Evolutionary conservation across 202 grass and related monocot genomes (phyloP).

Genomic region (Saccharum hybrid): DNA sequence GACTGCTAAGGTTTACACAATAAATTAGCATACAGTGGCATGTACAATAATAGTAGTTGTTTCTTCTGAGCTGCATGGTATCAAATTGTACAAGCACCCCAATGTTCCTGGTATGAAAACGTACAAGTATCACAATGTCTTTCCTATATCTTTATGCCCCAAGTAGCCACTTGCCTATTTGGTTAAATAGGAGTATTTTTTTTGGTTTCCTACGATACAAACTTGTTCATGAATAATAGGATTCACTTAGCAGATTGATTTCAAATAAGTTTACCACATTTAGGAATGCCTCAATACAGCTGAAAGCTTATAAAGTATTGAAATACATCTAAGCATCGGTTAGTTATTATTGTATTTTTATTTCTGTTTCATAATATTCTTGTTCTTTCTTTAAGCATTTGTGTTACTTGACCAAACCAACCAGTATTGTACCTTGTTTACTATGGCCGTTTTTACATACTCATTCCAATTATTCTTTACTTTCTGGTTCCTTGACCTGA

Average conservation of each 20-base stretch:
- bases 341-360: conserved; percentile 22
- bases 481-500: not conserved
- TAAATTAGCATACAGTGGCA: conserved; percentile 7
- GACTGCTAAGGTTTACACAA: conserved; percentile 9
- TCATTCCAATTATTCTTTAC: not conserved
- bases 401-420: conserved; percentile 17
- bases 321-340: conserved; percentile 14
- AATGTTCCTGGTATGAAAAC: not conserved
- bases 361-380: not conserved
- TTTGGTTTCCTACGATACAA: conserved; percentile 15
- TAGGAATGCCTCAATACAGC: not conserved
- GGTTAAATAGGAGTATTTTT: conserved; percentile 2
- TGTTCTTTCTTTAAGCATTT: not conserved
- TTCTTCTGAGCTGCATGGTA: conserved; percentile 11
- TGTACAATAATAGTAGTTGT: not conserved
- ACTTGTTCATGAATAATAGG: not conserved
- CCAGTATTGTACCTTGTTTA: conserved; percentile 17
- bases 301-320: not conserved
- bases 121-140: not conserved
- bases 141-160: not conserved
- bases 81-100: conserved; percentile 5
- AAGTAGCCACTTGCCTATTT: conserved; percentile 3
- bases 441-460: not conserved
- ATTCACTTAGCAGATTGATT: conserved; percentile 28
- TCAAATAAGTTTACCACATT: not conserved